phyloP scores from a whole-genome alignment of 306 rosid species.

The Casuarina equisetifolia region DNA sequence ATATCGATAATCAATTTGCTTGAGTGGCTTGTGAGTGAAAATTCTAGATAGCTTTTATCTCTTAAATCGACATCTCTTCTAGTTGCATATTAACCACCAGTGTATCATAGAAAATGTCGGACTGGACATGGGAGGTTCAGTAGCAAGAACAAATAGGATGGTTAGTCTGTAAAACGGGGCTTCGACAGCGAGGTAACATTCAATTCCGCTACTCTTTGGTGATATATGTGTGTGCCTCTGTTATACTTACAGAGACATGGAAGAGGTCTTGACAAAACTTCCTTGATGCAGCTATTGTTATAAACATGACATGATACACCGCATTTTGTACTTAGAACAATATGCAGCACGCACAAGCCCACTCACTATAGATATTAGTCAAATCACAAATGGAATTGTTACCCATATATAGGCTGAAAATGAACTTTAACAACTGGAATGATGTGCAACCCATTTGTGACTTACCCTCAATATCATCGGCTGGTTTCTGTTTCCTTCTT shows the following conservation, averaged over 20 bases:
- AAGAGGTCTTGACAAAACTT: neutral
- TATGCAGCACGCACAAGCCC: neutral
- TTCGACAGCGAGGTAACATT: neutral
- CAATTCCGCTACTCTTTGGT: neutral
- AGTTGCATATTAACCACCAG: neutral
- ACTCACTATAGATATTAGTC: neutral
- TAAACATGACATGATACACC: neutral
- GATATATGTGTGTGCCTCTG: neutral
- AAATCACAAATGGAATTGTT: neutral
- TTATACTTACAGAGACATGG: too few relatives aligned
- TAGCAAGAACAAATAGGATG: neutral
- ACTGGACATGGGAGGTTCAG: neutral
- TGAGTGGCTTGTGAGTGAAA: neutral
- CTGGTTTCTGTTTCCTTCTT: conserved; percentile 37
- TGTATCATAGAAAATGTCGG: neutral
- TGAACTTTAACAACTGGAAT: neutral
- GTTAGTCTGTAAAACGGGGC: neutral
- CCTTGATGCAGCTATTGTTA: neutral
- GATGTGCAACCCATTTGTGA: neutral
- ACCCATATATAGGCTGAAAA: neutral
- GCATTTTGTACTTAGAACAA: neutral
- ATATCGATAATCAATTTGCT: neutral
- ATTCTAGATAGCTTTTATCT: neutral
- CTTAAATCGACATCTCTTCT: neutral
- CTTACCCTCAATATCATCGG: conserved; percentile 53